phyloP scores from a whole-genome alignment of 108 stramenopile genomes.

The Seminavis robusta region DNA sequence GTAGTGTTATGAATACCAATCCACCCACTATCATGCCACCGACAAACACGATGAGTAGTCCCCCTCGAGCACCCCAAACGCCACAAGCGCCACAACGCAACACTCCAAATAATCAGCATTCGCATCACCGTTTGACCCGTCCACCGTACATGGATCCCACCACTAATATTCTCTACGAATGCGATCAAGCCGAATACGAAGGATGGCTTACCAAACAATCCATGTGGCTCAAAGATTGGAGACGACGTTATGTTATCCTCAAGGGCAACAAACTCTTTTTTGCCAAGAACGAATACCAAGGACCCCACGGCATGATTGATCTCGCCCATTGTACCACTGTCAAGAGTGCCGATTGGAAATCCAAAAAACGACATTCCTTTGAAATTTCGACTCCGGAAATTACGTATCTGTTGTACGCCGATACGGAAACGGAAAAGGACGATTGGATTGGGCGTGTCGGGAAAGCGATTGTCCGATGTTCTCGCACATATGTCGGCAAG shows the following conservation, averaged over 20 bases:
- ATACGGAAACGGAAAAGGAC: constrained; percentile 99
- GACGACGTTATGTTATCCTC: constrained; percentile 96
- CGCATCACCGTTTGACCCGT: constrained; percentile 42
- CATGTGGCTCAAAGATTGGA: constrained; percentile 96
- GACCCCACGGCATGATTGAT: constrained; percentile 95
- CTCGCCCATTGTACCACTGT: constrained; percentile 94
- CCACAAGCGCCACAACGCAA: too few relatives aligned
- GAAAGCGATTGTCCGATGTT: constrained; percentile 96
- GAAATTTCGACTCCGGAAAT: constrained; percentile 96
- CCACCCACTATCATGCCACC: too few relatives aligned
- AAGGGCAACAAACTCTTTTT: constrained; percentile 97
- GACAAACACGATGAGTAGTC: too few relatives aligned
- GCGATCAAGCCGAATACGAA: constrained; percentile 79
- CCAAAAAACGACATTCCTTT: constrained; percentile 92
- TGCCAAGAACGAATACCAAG: constrained; percentile 70
- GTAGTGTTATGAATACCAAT: too few relatives aligned
- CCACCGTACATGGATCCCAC: constrained; percentile 82
- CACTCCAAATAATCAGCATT: too few relatives aligned
- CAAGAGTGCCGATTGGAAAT: constrained; percentile 96
- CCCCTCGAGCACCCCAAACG: too few relatives aligned
- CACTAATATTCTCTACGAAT: constrained; percentile 83
- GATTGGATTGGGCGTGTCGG: constrained; percentile 99
- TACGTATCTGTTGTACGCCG: constrained; percentile 95
- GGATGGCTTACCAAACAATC: constrained; percentile 92
- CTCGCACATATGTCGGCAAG: constrained; percentile 58